phyloP scores from a whole-genome alignment of 257 asterid species.

The Lantana camara region DNA sequence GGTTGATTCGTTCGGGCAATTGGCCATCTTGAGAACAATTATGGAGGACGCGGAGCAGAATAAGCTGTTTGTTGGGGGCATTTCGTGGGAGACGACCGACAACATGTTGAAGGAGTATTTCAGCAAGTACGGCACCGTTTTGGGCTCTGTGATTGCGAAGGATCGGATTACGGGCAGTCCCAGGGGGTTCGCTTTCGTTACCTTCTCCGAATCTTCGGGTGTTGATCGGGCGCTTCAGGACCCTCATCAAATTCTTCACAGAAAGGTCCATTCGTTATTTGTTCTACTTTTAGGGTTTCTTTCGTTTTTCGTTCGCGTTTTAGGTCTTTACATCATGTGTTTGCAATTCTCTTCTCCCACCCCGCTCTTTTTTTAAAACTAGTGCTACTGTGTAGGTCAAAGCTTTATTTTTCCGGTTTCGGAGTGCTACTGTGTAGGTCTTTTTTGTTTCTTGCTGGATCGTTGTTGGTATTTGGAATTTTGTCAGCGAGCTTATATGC shows the following conservation, averaged over 20 bases:
- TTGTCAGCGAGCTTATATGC: not conserved
- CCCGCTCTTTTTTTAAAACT: not conserved
- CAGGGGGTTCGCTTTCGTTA: conserved; percentile 87
- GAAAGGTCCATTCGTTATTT: conserved; percentile 55
- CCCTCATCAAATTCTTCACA: conserved; percentile 67
- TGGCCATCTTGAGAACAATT: conserved; percentile 10
- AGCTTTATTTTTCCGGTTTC: not conserved
- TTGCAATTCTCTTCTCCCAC: not conserved
- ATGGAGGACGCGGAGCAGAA: conserved; percentile 77
- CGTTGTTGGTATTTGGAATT: not conserved
- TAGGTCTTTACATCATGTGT: not conserved
- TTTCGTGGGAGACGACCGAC: conserved; percentile 88
- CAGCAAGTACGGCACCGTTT: conserved; percentile 66
- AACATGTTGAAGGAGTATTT: conserved; percentile 64
- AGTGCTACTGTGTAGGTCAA: conserved; percentile 2
- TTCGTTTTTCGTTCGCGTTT: not conserved
- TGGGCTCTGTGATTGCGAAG: conserved; percentile 54
- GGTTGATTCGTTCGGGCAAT: conserved; percentile 21
- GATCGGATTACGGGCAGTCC: conserved; percentile 65
- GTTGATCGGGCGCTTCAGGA: conserved; percentile 70
- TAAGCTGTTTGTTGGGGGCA: conserved; percentile 91
- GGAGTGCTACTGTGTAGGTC: not conserved
- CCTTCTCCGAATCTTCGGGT: conserved; percentile 69
- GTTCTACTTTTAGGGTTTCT: conserved; percentile 27
- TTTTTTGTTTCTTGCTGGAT: conserved; percentile 7